Evolutionary conservation across 345 rosid genomes (phyloP).

Genomic region (Mercurialis annua): DNA sequence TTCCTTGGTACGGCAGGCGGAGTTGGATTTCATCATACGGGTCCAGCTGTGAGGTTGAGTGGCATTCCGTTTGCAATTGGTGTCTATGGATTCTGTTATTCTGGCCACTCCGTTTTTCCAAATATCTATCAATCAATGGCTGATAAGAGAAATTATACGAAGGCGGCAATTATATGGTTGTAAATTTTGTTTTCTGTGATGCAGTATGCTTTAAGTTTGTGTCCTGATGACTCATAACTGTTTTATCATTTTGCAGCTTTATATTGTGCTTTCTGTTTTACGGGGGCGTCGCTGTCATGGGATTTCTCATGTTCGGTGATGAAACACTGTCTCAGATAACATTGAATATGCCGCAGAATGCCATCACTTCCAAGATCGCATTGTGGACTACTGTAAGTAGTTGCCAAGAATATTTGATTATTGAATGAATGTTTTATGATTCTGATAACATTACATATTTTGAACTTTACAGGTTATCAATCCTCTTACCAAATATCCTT

Average conservation of each 20-base stretch:
- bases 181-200: background rate
- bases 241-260: conserved; percentile 54
- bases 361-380: conserved; percentile 61
- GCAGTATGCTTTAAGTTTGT: conserved; percentile 5
- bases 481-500: conserved; percentile 94
- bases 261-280: conserved; percentile 53
- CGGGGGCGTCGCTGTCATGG: conserved; percentile 78
- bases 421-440: too few species aligned
- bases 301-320: conserved; percentile 82
- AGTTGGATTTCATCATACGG: conserved; percentile 68
- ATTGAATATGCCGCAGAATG: conserved; percentile 66
- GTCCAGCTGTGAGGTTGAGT: conserved; percentile 63
- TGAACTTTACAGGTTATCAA: conserved; percentile 57
- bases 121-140: conserved; percentile 98
- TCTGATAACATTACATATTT: conserved; percentile 15
- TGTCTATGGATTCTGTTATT: conserved; percentile 72
- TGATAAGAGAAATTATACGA: conserved; percentile 69
- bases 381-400: conserved; percentile 78
- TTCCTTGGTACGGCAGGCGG: conserved; percentile 57
- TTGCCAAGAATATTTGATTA: background rate
- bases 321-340: conserved; percentile 83
- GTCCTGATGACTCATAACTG: background rate
- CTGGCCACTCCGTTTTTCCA: conserved; percentile 91
- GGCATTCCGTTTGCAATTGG: conserved; percentile 89
- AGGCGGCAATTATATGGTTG: conserved; percentile 63